phyloP scores from a whole-genome alignment of 164 flowering plant genomes.

The Vitis riparia region DNA sequence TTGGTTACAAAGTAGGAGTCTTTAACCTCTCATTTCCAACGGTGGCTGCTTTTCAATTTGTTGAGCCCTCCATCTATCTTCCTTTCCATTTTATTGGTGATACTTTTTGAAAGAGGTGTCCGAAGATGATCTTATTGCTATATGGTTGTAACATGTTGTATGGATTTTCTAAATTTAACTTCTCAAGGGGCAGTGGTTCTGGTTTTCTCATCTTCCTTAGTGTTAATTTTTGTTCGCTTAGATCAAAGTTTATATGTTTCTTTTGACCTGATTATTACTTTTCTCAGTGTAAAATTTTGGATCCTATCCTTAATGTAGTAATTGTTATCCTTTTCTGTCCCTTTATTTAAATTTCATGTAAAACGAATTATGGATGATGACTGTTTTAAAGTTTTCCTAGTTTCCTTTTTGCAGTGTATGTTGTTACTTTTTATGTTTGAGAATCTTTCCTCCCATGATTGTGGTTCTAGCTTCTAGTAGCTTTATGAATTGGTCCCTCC shows the following conservation, averaged over 20 bases:
- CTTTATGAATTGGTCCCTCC: background rate
- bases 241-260: background rate
- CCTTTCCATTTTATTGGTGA: no score
- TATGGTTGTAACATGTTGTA: no score
- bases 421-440: background rate
- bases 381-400: background rate
- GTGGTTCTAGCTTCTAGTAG: background rate
- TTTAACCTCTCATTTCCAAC: background rate
- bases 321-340: background rate
- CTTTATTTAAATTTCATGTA: no score
- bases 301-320: background rate
- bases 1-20: background rate
- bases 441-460: background rate
- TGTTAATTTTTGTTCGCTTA: no score
- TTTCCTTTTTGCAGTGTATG: background rate
- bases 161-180: no score
- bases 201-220: no score
- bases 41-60: background rate
- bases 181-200: no score
- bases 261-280: background rate
- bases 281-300: no score
- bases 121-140: no score
- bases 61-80: no score
- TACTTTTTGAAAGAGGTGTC: no score
- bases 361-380: no score